Conservation (phyloP, 768 basidiomycete species). For the Mycena vulgaris region DNA sequence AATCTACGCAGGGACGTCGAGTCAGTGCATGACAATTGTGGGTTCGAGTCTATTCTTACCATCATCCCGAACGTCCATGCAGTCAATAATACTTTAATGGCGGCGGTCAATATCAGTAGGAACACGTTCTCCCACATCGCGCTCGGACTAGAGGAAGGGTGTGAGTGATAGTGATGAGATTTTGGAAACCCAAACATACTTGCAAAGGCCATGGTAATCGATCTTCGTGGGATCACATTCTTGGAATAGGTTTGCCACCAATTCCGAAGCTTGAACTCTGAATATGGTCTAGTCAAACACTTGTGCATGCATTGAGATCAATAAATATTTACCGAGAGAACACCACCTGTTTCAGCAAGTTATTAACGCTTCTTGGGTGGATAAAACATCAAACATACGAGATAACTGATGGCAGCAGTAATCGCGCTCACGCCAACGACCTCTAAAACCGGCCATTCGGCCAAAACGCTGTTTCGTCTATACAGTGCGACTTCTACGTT, state of each 20-base stretch:
- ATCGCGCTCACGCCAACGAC: conserved; percentile 74
- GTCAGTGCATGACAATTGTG: neutral
- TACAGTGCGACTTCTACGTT: conserved; percentile 78
- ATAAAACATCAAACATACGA: conserved; percentile 56
- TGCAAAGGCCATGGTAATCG: conserved; percentile 86
- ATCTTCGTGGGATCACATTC: conserved; percentile 82
- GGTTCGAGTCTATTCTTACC: conserved; percentile 54
- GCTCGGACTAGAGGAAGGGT: conserved; percentile 61
- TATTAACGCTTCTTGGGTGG: neutral
- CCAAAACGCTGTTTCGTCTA: conserved; percentile 67
- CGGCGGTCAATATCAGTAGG: conserved; percentile 73
- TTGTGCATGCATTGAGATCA: neutral
- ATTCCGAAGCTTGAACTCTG: conserved; percentile 83
- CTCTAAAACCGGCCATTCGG: conserved; percentile 76
- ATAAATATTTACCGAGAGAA: conserved; percentile 66
- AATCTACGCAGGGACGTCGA: conserved; percentile 60
- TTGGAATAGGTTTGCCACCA: conserved; percentile 87
- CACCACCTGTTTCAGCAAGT: conserved; percentile 64
- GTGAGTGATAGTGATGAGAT: conserved; percentile 1
- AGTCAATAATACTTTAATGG: conserved; percentile 73
- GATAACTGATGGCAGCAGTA: conserved; percentile 80
- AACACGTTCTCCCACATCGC: conserved; percentile 80
- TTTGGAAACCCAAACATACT: conserved; percentile 60
- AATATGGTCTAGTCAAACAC: neutral
- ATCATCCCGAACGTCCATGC: conserved; percentile 88